Conservation (phyloP, 345 rosid genomes). For the Salix caprea region DNA sequence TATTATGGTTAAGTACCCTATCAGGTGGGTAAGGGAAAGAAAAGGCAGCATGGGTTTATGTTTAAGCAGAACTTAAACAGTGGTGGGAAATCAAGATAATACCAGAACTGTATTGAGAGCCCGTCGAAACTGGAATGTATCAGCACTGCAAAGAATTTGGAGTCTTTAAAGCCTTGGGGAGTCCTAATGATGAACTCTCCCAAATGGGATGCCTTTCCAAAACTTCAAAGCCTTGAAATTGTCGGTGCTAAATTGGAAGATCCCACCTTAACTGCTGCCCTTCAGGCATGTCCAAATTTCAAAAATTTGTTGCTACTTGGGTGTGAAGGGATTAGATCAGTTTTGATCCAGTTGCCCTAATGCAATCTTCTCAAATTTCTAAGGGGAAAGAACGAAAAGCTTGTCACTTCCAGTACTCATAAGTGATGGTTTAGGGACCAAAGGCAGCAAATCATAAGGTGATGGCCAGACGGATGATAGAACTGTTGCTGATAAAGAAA, state of each 20-base stretch:
- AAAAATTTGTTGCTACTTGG: constrained; percentile 64
- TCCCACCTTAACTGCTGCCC: constrained; percentile 50
- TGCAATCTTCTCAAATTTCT: too few relatives aligned
- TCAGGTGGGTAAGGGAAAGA: too few relatives aligned
- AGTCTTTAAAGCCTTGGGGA: constrained; percentile 88
- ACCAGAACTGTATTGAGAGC: constrained; percentile 31
- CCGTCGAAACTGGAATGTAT: constrained; percentile 78
- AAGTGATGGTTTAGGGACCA: constrained; percentile 9
- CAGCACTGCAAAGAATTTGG: constrained; percentile 57
- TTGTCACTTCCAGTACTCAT: too few relatives aligned
- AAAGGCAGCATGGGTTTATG: too few relatives aligned
- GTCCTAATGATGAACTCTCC: constrained; percentile 66
- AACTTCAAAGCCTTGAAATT: too few relatives aligned
- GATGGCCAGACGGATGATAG: constrained; percentile 8
- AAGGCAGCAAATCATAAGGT: constrained; percentile 12
- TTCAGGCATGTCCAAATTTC: constrained; percentile 68
- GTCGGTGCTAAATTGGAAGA: too few relatives aligned
- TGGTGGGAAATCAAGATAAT: background rate
- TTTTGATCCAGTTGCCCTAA: constrained; percentile 52
- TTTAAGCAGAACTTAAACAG: too few relatives aligned
- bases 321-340: constrained; percentile 68
- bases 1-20: too few relatives aligned
- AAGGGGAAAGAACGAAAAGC: too few relatives aligned
- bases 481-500: constrained; percentile 11
- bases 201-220: constrained; percentile 35